phyloP scores from a whole-genome alignment of 2,329 filamentous ascomycete species.

The Talaromyces sp. region DNA sequence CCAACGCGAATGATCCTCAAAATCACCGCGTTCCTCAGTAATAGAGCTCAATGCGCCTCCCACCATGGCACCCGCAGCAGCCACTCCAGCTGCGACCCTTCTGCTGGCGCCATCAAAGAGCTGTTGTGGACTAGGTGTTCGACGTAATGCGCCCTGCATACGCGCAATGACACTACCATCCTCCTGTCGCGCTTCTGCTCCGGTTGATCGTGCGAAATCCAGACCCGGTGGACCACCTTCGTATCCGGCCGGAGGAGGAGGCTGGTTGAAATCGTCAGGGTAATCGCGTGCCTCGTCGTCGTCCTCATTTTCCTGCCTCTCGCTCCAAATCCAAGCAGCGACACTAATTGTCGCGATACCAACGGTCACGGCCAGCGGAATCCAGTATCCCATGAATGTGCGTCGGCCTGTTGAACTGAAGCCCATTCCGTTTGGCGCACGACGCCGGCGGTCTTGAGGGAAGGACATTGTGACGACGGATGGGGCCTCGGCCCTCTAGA shows the following conservation, averaged over 20 bases:
- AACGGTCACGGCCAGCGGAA: conserved; percentile 81
- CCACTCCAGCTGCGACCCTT: conserved; percentile 75
- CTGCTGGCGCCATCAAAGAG: conserved; percentile 81
- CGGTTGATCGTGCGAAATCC: conserved; percentile 37
- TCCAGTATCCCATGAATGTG: conserved; percentile 68
- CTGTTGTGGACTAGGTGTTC: conserved; percentile 84
- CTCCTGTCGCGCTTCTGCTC: conserved; percentile 40
- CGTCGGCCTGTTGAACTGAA: conserved; percentile 45
- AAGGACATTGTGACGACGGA: conserved; percentile 41
- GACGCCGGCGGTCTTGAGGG: conserved; percentile 40
- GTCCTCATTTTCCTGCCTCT: conserved; percentile 73
- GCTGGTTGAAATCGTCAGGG: conserved; percentile 22
- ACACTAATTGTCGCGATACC: conserved; percentile 83
- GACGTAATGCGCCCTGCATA: conserved; percentile 75
- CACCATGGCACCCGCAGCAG: conserved; percentile 77
- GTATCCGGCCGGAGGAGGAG: conserved; percentile 13
- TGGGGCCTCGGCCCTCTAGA: conserved; percentile 6
- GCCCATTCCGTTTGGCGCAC: conserved; percentile 34
- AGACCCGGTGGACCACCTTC: conserved; percentile 29
- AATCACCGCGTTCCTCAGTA: conserved; percentile 76
- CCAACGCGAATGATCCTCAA: conserved; percentile 86
- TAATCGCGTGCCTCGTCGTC: conserved; percentile 54
- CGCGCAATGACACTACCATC: conserved; percentile 67
- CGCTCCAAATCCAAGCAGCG: conserved; percentile 91
- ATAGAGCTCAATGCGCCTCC: conserved; percentile 81